A percentile compares a stretch with the other conserved stretches of the same genome.
These are phyloP conservation scores for Emmonsiellopsis sp. DNA, from an alignment of 2,329 filamentous ascomycete genomes.

Conservation along the genomic window DNA sequence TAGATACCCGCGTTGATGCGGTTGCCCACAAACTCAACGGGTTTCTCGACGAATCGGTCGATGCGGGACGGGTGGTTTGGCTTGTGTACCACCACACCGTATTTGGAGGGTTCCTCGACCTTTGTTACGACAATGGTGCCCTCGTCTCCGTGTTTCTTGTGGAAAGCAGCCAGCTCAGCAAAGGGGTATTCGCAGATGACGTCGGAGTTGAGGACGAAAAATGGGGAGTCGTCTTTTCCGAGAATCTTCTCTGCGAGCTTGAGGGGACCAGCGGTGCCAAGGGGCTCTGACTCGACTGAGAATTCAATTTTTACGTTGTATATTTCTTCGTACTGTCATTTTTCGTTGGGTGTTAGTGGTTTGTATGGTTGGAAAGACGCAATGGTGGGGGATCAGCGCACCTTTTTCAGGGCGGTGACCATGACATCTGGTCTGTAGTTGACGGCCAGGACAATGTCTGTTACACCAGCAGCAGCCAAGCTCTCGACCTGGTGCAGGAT, in stretches of 20 bases:
- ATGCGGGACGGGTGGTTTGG: conserved; percentile 83
- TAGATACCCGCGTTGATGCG: conserved; percentile 98
- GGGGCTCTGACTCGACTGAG: conserved; percentile 89
- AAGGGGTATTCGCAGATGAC: conserved; percentile 98
- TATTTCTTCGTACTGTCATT: conserved; percentile 67
- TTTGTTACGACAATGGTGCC: conserved; percentile 98
- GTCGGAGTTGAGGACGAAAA: conserved; percentile 98
- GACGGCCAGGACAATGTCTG: conserved; percentile 93
- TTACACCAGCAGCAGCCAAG: conserved; percentile 85
- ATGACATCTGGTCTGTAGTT: conserved; percentile 99
- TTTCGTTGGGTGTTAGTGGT: neutral
- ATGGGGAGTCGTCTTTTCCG: conserved; percentile 84
- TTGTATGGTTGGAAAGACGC: too few species aligned
- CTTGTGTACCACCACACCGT: conserved; percentile 97
- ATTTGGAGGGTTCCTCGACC: conserved; percentile 98
- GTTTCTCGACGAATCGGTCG: conserved; percentile 99
- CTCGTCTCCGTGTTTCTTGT: conserved; percentile 87
- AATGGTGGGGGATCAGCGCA: neutral
- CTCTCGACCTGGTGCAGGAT: conserved; percentile 97
- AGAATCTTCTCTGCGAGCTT: conserved; percentile 92
- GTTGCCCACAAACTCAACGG: conserved; percentile 96
- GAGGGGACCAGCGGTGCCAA: conserved; percentile 88
- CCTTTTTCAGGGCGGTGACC: conserved; percentile 86
- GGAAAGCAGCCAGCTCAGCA: conserved; percentile 79
- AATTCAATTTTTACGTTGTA: conserved; percentile 96